A percentile compares a stretch with the other conserved stretches of the same genome.
These are phyloP conservation scores for Neurospora sp. DNA, from an alignment of 495 filamentous ascomycete genomes.

Conservation along the genomic window DNA sequence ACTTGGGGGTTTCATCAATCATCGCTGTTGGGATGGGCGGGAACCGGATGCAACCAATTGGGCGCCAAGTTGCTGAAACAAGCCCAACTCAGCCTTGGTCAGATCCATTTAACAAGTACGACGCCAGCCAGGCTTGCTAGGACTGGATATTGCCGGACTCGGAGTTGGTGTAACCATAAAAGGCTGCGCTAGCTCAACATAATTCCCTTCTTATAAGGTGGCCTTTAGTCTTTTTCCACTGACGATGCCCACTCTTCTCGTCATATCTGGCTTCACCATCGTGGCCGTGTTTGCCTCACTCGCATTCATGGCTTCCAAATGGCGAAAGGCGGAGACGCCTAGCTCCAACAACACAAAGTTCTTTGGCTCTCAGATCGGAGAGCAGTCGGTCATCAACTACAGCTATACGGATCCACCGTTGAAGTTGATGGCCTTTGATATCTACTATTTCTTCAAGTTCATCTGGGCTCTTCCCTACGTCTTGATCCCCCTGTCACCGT, in stretches of 20 bases:
- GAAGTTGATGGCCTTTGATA: slow-evolving; percentile 43
- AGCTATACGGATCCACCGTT: slow-evolving; percentile 53
- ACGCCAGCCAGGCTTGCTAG: not conserved
- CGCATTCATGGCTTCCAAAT: slow-evolving; percentile 5
- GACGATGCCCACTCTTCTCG: slow-evolving; percentile 1
- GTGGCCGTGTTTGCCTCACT: slow-evolving; percentile 2
- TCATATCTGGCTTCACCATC: slow-evolving; percentile 4
- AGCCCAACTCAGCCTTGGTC: not conserved
- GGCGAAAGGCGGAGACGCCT: slow-evolving; percentile 1
- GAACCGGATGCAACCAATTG: not conserved
- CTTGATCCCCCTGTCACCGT: slow-evolving; percentile 40
- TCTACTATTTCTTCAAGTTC: slow-evolving; percentile 42
- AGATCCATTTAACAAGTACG: not conserved
- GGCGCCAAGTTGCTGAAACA: not conserved
- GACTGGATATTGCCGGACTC: not conserved
- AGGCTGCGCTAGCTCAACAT: not conserved
- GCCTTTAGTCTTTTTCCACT: not conserved
- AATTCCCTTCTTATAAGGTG: not conserved
- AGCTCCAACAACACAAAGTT: slow-evolving; percentile 19
- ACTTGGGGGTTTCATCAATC: too few species aligned
- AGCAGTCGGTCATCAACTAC: slow-evolving; percentile 36
- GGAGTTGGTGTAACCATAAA: not conserved
- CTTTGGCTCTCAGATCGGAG: slow-evolving; percentile 44
- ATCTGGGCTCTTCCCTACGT: slow-evolving; percentile 42
- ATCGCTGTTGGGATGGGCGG: not conserved